Percentiles rank a stretch among this genome's conserved stretches.
Evolutionary conservation across 345 rosid genomes (phyloP).

Genomic region (Eucalyptus coolabah): DNA sequence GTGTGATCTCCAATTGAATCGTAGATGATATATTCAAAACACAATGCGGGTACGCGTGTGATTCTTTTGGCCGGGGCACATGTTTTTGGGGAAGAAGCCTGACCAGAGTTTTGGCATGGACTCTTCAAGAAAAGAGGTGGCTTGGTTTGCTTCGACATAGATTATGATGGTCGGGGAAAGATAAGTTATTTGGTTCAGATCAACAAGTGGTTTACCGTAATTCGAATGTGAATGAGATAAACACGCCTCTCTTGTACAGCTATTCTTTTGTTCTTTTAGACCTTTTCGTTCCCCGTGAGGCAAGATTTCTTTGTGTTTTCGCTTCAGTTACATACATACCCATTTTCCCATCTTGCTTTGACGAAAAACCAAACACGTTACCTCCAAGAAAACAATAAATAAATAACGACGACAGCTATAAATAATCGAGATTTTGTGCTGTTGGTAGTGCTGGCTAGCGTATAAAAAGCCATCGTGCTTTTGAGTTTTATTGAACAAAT

Average conservation of each 20-base stretch:
- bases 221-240: not conserved
- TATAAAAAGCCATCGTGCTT: not conserved
- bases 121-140: not conserved
- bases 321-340: not conserved
- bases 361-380: not conserved
- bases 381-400: not conserved
- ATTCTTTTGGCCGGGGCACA: not conserved
- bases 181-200: not conserved
- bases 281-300: not conserved
- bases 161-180: not conserved
- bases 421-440: not conserved
- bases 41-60: not conserved
- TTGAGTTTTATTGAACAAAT: not conserved
- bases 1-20: constrained; percentile 12
- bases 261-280: not conserved
- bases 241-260: not conserved
- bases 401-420: not conserved
- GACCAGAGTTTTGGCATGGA: not conserved
- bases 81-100: not conserved
- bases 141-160: not conserved
- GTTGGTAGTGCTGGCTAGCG: not conserved
- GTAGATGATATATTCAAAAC: not conserved
- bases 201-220: not conserved
- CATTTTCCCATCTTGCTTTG: not conserved
- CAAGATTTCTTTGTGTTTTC: not conserved